Conservation (phyloP, 768 basidiomycete species). For the Lyophyllum decastes region DNA sequence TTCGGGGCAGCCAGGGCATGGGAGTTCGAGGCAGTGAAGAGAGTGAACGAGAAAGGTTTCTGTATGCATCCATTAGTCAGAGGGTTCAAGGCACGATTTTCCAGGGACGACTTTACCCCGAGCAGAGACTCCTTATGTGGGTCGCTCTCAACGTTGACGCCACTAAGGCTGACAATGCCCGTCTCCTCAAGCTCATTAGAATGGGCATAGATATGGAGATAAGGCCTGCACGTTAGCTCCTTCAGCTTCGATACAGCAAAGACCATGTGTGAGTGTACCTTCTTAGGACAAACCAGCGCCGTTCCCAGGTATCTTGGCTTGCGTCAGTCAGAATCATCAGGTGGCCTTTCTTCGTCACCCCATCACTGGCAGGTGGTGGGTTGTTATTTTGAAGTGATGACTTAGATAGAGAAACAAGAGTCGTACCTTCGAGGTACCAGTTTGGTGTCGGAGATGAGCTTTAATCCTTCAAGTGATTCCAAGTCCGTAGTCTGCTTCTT, state of each 20-base stretch:
- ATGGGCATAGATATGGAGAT: constrained; percentile 84
- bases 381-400: constrained; percentile 4
- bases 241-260: background rate
- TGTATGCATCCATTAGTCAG: constrained; percentile 26
- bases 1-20: constrained; percentile 85
- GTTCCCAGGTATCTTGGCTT: constrained; percentile 77
- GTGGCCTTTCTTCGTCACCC: constrained; percentile 82
- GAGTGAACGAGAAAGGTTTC: constrained; percentile 86
- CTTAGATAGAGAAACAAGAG: background rate
- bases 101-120: constrained; percentile 59
- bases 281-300: constrained; percentile 83
- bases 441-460: constrained; percentile 73
- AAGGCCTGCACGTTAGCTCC: constrained; percentile 58
- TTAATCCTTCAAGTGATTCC: constrained; percentile 52
- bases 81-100: background rate
- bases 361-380: constrained; percentile 54
- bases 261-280: constrained; percentile 48
- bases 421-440: constrained; percentile 69
- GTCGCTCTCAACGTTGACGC: constrained; percentile 84
- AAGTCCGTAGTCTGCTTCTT: constrained; percentile 32
- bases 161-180: constrained; percentile 78
- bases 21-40: constrained; percentile 91
- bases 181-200: constrained; percentile 85
- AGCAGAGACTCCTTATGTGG: constrained; percentile 86
- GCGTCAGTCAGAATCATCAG: constrained; percentile 83